Conservation (phyloP, 805 yeast species). For the Pichia membranifaciens region DNA sequence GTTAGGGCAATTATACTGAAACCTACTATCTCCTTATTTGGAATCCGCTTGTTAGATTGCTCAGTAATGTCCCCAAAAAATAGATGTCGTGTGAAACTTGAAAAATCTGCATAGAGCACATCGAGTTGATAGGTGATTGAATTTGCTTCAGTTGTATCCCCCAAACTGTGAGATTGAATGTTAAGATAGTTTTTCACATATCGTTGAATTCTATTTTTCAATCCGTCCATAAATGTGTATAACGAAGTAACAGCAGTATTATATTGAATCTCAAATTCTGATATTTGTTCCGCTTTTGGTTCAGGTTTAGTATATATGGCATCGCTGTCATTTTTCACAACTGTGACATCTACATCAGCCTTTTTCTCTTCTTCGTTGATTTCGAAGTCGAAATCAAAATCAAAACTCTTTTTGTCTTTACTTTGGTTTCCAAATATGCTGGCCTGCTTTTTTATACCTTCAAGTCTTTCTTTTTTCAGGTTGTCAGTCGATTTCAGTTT, state of each 20-base stretch:
- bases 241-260: background rate
- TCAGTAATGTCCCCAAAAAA: slow-evolving; percentile 22
- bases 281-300: background rate
- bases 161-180: background rate
- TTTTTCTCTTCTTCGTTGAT: background rate
- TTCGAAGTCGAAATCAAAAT: slow-evolving; percentile 16
- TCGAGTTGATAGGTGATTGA: background rate
- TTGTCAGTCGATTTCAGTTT: background rate
- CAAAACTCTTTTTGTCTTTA: slow-evolving; percentile 12
- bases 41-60: slow-evolving; percentile 56
- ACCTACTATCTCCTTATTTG: slow-evolving; percentile 54
- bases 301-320: background rate
- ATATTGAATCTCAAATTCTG: slow-evolving; percentile 1
- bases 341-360: slow-evolving; percentile 3
- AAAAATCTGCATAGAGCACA: background rate
- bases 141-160: background rate
- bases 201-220: background rate
- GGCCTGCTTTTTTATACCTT: slow-evolving; percentile 4
- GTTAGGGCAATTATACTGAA: slow-evolving; percentile 59
- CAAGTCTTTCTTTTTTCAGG: slow-evolving; percentile 1
- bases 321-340: slow-evolving; percentile 2
- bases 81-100: background rate
- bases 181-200: background rate
- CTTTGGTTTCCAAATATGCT: slow-evolving; percentile 27
- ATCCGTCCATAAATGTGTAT: background rate